Evolutionary conservation across 2,329 filamentous ascomycete species (phyloP), one percentile per base, ranked within the genome.

Genomic region (Colletotrichum destructivum): DNA sequence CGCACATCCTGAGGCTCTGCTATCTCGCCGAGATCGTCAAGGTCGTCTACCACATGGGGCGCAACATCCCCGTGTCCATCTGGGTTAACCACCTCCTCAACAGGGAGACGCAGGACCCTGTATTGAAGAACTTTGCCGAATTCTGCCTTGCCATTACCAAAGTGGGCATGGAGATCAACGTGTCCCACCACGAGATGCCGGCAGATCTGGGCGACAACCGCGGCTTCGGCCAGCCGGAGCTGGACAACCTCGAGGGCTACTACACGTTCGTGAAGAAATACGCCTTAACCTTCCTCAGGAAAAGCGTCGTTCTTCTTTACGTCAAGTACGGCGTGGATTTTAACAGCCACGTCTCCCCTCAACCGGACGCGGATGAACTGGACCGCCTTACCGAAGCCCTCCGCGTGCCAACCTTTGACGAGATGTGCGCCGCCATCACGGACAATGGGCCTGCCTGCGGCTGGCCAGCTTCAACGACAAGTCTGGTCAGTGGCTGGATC

Each of bases 21-120:
- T 98, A 97, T 79, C 87, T 97, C 66, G 94, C 94, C 3, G 96
- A 99, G 82, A 90, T 99, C 69, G 90, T 97, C 71, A 97, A 97
- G 82, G 91, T 95, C 7, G 88, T 94, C 18, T 87, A 86, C 73
- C 85, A 89, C 76, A 85, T 90, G 79, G 85, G 86, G 31, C 86
- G 85, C 60, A 89, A 89, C 77, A 86, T 90, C 57, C 84, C 88
- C 0, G 79, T 83, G 4, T 81, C 83, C 7, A 82, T 80, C 64
- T 91, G 87, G 85, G 77, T 88, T 13, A 81, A 83, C 35, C 81
- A 81, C 54, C 81, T 89, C 63, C 78, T 82, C 66, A 82, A 82
- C 67, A 81, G 82, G 18, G 80, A 84, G 38, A 79, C 80, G 0
- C 81, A 84, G 60, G 84, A 89, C 66, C 81, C 84, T 1, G 82